Base-by-base conservation (phyloP, 805 yeast genomes). In the Schwanniomyces pseudopolymorphus region DNA sequence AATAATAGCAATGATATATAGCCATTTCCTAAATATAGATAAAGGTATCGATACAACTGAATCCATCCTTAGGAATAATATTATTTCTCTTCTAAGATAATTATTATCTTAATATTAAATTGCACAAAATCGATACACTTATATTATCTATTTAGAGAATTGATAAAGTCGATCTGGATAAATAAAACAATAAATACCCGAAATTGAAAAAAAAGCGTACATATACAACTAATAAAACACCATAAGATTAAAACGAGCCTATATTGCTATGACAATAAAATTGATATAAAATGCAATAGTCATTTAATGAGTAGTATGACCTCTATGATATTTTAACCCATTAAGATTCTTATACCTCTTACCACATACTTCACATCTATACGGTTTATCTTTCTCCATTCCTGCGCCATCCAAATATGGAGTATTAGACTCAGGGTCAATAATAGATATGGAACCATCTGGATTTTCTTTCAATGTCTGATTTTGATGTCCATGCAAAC, bases 341-440 rank as follows among this genome's bases (percentile, higher is more conserved):
- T 94, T 94, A 60, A 94, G 74, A 62, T 94, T 94, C 77, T 94
- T 94, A 73, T 94, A 94, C 47, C 99, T 75, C 70, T 92, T 94
- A 48, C 98, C 98, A 71, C 99, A 94, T 37, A 92, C 96, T 70
- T 94, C 98, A 70, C 99, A 94, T 61, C 97, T 80, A 67, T 92
- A 94, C 33, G 99, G 99, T 72, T 94, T 94, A 73, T 94, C 99
- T 74, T 89, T 91, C 67, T 94, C 99, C 80, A 89, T 80, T 19
- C 91, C 96, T 69, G 89, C 85, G 4, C 96, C 96, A 64, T 92
- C 96, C 35, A 92, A 88, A 63, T 88, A 89, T 8, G 96, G 96
- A 47, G 90, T 80, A 60, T 89, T 89, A 33, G 84, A 78, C 60
- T 84, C 89, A 10, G 99, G 99, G 66, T 94, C 97, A 49, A 92